Conservation (phyloP, 129 eudicot species). For the Lactuca sativa region DNA sequence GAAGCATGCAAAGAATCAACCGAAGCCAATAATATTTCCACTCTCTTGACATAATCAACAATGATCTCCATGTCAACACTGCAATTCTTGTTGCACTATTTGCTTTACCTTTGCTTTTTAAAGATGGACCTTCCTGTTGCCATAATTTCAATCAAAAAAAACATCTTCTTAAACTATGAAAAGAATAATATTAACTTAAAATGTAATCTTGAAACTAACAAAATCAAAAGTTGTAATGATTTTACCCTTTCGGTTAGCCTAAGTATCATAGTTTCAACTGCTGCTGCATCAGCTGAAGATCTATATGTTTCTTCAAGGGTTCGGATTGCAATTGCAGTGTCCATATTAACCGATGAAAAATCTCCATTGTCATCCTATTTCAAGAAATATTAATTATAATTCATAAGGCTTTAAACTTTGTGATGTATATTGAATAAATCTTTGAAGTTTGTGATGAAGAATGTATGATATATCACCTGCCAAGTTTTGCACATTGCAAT, state of each 20-base stretch:
- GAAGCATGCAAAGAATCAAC: conserved; percentile 69
- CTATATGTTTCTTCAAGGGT: conserved; percentile 92
- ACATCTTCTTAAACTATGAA: background rate
- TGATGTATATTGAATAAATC: background rate
- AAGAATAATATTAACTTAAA: too few species aligned
- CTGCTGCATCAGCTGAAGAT: conserved; percentile 93
- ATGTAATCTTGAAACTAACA: background rate
- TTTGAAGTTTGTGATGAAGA: too few species aligned
- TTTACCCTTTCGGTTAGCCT: conserved; percentile 79
- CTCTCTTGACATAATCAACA: conserved; percentile 88
- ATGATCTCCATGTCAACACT: conserved; percentile 91
- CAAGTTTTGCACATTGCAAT: conserved; percentile 92
- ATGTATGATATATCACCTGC: conserved; percentile 51
- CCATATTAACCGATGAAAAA: conserved; percentile 90
- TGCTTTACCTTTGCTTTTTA: conserved; percentile 85
- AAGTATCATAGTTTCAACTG: conserved; percentile 76
- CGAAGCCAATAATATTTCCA: conserved; percentile 98
- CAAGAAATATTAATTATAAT: background rate
- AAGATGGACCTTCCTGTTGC: conserved; percentile 73
- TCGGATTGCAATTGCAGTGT: conserved; percentile 92
- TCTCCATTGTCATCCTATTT: conserved; percentile 93
- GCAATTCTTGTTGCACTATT: conserved; percentile 50
- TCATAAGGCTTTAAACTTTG: background rate
- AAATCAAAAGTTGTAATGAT: background rate
- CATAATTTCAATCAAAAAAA: background rate